These are phyloP conservation scores for Tilletia caries DNA, from an alignment of 1,284 basidiomycete genomes.

Conservation along the genomic window DNA sequence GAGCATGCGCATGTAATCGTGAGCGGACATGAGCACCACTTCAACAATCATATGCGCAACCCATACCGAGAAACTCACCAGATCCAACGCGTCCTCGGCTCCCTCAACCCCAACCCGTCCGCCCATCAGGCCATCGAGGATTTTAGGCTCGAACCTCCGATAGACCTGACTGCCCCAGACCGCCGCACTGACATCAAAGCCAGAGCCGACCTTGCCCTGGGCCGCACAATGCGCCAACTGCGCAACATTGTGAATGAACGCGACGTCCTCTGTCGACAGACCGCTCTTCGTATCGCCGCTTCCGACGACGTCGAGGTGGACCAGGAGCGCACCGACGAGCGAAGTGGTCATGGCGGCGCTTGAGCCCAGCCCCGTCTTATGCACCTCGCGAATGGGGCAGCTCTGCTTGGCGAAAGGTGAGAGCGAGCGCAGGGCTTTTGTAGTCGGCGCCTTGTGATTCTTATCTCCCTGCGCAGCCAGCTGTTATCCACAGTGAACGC, in stretches of 20 bases:
- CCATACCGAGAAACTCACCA: too few species aligned
- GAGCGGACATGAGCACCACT: background rate
- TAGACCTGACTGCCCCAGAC: conserved; percentile 94
- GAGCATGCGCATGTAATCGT: background rate
- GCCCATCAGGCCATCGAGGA: conserved; percentile 34
- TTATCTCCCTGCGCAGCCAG: conserved; percentile 13
- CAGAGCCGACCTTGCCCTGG: conserved; percentile 95
- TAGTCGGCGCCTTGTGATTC: conserved; percentile 31
- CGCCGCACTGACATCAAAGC: conserved; percentile 92
- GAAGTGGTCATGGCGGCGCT: conserved; percentile 96
- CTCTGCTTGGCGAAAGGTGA: conserved; percentile 64
- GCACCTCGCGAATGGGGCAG: conserved; percentile 66
- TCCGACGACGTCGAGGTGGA: conserved; percentile 70
- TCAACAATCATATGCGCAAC: too few species aligned
- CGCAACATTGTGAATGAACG: conserved; percentile 77
- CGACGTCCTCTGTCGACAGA: conserved; percentile 33
- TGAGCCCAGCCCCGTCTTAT: conserved; percentile 96
- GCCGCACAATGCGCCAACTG: conserved; percentile 95
- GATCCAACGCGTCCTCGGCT: conserved; percentile 6
- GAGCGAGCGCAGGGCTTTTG: conserved; percentile 59
- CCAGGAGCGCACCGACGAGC: conserved; percentile 76
- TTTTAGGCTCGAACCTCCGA: conserved; percentile 73
- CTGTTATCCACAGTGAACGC: conserved; percentile 5
- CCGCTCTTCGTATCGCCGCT: conserved; percentile 24
- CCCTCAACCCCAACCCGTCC: conserved; percentile 33